Evolutionary conservation across 352 stramenopile genomes (phyloP).

Genomic region (Phytophthora macrochlamydospora): DNA sequence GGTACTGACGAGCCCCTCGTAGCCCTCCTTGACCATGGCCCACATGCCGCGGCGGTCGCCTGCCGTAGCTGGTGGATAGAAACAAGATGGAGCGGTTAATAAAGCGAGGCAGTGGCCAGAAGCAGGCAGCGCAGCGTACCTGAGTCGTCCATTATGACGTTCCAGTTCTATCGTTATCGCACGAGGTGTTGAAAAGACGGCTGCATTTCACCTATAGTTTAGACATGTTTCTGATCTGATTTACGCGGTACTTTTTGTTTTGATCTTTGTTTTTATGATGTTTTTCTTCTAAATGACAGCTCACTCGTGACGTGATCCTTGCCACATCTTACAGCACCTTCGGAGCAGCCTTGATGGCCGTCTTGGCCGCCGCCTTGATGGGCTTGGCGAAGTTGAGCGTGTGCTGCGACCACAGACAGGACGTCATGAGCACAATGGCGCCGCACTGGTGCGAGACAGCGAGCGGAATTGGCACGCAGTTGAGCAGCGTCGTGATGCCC

Average conservation of each 20-base stretch:
- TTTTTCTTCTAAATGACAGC: conserved; percentile 13
- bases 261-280: conserved; percentile 16
- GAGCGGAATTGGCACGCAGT: conserved; percentile 96
- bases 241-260: background rate
- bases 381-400: conserved; percentile 87
- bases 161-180: background rate
- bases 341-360: conserved; percentile 40
- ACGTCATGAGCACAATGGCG: conserved; percentile 94
- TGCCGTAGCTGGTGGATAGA: conserved; percentile 28
- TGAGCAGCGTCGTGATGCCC: conserved; percentile 97
- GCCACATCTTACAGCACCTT: conserved; percentile 26
- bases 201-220: no score
- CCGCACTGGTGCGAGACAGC: conserved; percentile 96
- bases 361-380: conserved; percentile 45
- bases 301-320: conserved; percentile 9
- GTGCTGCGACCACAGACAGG: conserved; percentile 92
- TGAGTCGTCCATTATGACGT: conserved; percentile 48
- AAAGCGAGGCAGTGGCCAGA: background rate
- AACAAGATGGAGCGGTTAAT: background rate
- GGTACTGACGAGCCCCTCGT: conserved; percentile 82
- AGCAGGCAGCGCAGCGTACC: conserved; percentile 17
- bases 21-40: conserved; percentile 83
- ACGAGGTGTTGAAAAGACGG: background rate
- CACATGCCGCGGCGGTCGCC: conserved; percentile 75
- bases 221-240: no score